These are phyloP conservation scores for Sclerotinia trifoliorum DNA, from an alignment of 2,329 filamentous ascomycete species.

Conservation along the genomic window DNA sequence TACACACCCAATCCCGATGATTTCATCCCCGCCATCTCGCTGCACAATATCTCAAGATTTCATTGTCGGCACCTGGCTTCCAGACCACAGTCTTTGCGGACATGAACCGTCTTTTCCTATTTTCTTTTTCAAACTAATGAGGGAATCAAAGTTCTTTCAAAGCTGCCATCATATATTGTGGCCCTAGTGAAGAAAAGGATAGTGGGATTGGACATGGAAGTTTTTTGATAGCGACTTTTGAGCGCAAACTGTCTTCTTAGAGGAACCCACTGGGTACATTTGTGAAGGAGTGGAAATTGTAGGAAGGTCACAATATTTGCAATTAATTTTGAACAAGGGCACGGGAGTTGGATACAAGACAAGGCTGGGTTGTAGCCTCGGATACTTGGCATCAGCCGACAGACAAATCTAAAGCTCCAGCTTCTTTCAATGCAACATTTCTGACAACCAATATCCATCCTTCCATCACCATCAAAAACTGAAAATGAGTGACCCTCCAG, in stretches of 20 bases:
- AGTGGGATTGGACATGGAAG: not conserved
- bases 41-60: not conserved
- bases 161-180: not conserved
- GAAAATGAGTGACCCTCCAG: conserved; percentile 36
- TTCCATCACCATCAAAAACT: not conserved
- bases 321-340: not conserved
- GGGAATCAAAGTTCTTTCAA: not conserved
- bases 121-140: not conserved
- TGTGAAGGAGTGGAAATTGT: not conserved
- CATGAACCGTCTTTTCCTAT: no score
- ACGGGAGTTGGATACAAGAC: not conserved
- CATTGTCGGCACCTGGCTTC: not conserved
- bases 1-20: no score
- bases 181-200: not conserved
- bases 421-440: conserved; percentile 12
- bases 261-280: not conserved
- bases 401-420: conserved; percentile 16
- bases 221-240: not conserved
- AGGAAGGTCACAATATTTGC: not conserved
- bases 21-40: no score
- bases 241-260: not conserved
- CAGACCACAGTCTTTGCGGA: not conserved
- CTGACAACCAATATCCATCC: conserved; percentile 10
- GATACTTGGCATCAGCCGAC: conserved; percentile 17
- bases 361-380: conserved; percentile 34